Evolutionary conservation across 139 green algal species (phyloP), one percentile per base, ranked within the genome.

Genomic region (Tetradesmus lagerheimii): DNA sequence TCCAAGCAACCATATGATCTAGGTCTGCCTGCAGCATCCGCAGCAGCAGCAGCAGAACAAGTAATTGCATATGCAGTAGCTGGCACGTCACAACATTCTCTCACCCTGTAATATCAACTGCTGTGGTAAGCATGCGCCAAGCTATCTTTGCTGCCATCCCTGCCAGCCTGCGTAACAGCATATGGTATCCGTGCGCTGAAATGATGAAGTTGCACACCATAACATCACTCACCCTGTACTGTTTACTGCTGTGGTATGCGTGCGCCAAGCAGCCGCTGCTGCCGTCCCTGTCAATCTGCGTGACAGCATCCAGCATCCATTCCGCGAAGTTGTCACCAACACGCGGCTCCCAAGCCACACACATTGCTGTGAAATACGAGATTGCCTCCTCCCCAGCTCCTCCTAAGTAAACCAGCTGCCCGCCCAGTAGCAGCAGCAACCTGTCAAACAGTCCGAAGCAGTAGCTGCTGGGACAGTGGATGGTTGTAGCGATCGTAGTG

Each of bases 381-480:
- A 90, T 57, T 16, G 76, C 76, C 4, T 23, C 38, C 1, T 77
- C 23, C 6, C 57, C 39, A 27, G 83, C 16, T 1, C 43, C 23
- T 1, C 94, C 94, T 66, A 94, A 92, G 92, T 95, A 96, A 38
- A 95, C 93, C 1, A 90, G 43, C 5, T 83, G 71, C 37, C 93
- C 94, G 27, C 80, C 64, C 31, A 95, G 81, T 35, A 95, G 83
- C 93, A 96, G 84, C 34, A 96, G 88, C 47, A 95, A 83, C 39
- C 80, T 76, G 93, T 98, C 93, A 83, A 98, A 98, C 12, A 98
- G 92, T 9, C 35, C 66, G 85, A 97, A 98, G 50, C 90, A 95
- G 91, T 94, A 94, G 64, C 94, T 89, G 14, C 93, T 92, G 35
- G 96, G 96, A 18, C 89, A 94, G 92, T 98, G 96, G 87, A 98